A percentile compares a stretch with the other conserved stretches of the same genome.
These are phyloP conservation scores for Saposhnikovia divaricata DNA, from an alignment of 129 eudicot genomes.

Conservation along the genomic window DNA sequence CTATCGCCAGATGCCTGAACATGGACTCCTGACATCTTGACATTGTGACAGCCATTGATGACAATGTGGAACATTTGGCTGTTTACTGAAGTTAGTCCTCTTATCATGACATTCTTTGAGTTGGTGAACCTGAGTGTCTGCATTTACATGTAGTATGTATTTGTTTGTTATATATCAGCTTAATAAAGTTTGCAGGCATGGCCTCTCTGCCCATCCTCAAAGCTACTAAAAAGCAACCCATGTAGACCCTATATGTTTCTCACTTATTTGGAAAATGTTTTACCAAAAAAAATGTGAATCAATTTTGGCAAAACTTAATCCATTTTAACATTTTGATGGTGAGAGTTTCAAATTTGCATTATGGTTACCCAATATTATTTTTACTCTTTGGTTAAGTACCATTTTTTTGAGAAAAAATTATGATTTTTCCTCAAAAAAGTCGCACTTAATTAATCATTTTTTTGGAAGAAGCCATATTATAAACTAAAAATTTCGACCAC, in stretches of 20 bases:
- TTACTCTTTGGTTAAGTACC: too few species aligned
- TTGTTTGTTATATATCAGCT: not conserved
- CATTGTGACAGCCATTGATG: not conserved
- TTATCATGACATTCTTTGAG: constrained; percentile 1
- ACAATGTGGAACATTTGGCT: constrained; percentile 14
- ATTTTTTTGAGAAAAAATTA: too few species aligned
- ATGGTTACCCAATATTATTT: too few species aligned
- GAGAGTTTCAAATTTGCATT: too few species aligned
- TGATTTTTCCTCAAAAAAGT: too few species aligned
- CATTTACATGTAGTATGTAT: not conserved
- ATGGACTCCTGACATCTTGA: constrained; percentile 3
- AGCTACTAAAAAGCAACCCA: not conserved
- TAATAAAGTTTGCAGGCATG: not conserved
- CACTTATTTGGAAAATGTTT: not conserved
- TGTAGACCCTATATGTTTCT: not conserved
- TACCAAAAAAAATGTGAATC: too few species aligned
- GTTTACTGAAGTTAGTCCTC: not conserved
- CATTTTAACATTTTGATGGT: too few species aligned
- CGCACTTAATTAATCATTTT: too few species aligned
- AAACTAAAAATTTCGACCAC: too few species aligned
- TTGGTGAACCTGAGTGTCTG: constrained; percentile 4
- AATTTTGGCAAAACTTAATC: too few species aligned
- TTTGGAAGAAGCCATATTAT: too few species aligned
- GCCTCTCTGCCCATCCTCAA: not conserved
- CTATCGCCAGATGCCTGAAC: not conserved